Evolutionary conservation across 1,284 basidiomycete species (phyloP), one percentile per base, ranked within the genome.

Genomic region (Ustilago sp.): DNA sequence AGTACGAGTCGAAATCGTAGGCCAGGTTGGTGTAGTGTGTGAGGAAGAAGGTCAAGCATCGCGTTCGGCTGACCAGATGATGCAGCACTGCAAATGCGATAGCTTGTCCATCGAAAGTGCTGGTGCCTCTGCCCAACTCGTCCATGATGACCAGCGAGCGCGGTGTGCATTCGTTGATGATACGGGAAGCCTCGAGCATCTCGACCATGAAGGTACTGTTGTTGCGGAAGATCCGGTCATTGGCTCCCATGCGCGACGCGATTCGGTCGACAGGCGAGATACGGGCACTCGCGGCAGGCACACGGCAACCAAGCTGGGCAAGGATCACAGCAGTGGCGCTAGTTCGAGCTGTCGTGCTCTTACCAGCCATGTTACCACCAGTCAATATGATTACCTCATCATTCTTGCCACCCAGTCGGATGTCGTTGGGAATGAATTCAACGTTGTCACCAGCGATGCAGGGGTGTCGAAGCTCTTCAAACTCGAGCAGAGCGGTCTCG

Each of bases 281-380:
- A 39, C 92, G 89, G 34, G 96, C 97, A 59, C 88, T 89, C 39
- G 89, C 87, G 0, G 97, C 96, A 3, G 97, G 97, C 3, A 99
- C 94, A 59, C 93, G 90, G 92, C 98, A 99, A n/a, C 97, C 97
- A 19, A 99, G 88, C 86, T 98, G 96, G 8, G 95, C 95, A 91
- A 98, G 93, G 79, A 98, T 98, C 68, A 97, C 91, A 35, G 93
- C 95, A 0, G 93, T 91, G 5, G 94, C 95, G n/a, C 95, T 97
- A 93, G 98, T 99, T 57, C 97, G 91, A 90, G 98, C 93, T 8
- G 88, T 83, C 0, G 87, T 87, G 64, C 85, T 86, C 71, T 87
- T 87, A 58, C 87, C 86, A 8, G 87, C 87, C 93, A 94, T 94
- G 84, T 95, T 98, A 17, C 96, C 95, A 89, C 95, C 96, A 15